Percentiles rank a stretch among this genome's conserved stretches.
phyloP scores from a whole-genome alignment of 2,329 filamentous ascomycete genomes.

The Claviceps sp. region DNA sequence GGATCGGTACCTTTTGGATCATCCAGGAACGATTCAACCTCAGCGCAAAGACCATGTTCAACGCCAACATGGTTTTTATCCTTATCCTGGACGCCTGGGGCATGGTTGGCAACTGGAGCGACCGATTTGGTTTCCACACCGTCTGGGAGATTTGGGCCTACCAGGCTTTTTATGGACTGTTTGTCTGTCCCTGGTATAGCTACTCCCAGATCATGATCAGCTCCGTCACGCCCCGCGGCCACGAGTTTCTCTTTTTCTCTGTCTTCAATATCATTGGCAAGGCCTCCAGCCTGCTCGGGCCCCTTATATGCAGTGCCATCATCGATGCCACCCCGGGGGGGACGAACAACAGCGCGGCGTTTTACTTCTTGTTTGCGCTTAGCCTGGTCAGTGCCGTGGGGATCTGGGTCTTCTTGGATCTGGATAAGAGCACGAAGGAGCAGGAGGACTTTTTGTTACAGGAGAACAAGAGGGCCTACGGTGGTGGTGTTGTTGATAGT shows the following conservation, averaged over 20 bases:
- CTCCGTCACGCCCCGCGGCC: conserved; percentile 53
- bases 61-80: conserved; percentile 46
- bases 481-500: background rate
- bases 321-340: conserved; percentile 44
- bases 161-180: conserved; percentile 46
- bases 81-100: conserved; percentile 41
- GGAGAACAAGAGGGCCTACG: conserved; percentile 13
- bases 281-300: conserved; percentile 54
- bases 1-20: conserved; percentile 48
- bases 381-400: conserved; percentile 40
- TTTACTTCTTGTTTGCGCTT: conserved; percentile 51
- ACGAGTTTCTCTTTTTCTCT: conserved; percentile 59
- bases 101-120: conserved; percentile 33
- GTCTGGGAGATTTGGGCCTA: conserved; percentile 33
- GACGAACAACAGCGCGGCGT: conserved; percentile 47
- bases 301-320: conserved; percentile 54
- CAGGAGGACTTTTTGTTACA: conserved; percentile 40
- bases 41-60: conserved; percentile 56
- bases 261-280: conserved; percentile 58
- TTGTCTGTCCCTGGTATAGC: conserved; percentile 57
- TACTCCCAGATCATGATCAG: conserved; percentile 61
- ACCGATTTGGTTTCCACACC: conserved; percentile 30
- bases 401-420: conserved; percentile 42
- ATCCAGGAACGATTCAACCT: conserved; percentile 46
- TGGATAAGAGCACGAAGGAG: conserved; percentile 45